phyloP scores from a whole-genome alignment of 1,139 yeast species.

The Zygotorulaspora mrakii region DNA sequence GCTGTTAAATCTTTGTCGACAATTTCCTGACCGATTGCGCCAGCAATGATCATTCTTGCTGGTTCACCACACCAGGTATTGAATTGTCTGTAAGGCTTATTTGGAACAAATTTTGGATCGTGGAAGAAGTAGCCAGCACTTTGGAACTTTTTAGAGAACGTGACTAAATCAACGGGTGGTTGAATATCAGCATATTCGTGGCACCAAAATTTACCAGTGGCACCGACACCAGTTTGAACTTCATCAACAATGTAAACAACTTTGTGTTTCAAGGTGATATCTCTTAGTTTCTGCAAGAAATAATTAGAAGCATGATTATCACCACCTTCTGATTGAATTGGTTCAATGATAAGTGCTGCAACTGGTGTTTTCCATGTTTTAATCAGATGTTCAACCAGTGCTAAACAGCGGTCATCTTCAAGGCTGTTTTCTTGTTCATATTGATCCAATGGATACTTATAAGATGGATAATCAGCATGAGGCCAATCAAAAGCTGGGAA shows the following conservation, averaged over 20 bases:
- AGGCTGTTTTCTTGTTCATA: constrained; percentile 48
- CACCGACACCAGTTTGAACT: constrained; percentile 75
- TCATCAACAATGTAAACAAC: constrained; percentile 65
- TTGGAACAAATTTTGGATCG: constrained; percentile 59
- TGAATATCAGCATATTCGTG: constrained; percentile 66
- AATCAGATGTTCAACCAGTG: constrained; percentile 52
- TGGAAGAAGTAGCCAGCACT: constrained; percentile 75
- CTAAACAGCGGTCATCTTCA: constrained; percentile 62
- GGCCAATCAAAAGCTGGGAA: constrained; percentile 80
- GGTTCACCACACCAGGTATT: constrained; percentile 88
- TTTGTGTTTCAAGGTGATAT: constrained; percentile 54
- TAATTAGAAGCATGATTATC: constrained; percentile 60
- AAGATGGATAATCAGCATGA: constrained; percentile 64
- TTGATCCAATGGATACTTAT: constrained; percentile 61
- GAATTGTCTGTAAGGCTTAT: constrained; percentile 67
- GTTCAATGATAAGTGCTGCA: constrained; percentile 70
- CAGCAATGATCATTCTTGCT: constrained; percentile 60
- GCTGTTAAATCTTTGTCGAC: constrained; percentile 48
- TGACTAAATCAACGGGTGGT: constrained; percentile 67
- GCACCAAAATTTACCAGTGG: constrained; percentile 69
- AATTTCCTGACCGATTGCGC: constrained; percentile 59
- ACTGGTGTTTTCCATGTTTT: constrained; percentile 48
- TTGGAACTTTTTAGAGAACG: constrained; percentile 75
- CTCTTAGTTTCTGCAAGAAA: constrained; percentile 65
- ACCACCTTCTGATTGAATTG: constrained; percentile 75